Base-by-base conservation (phyloP, 2,329 filamentous ascomycete genomes). In the Cercospora nicotianae region DNA sequence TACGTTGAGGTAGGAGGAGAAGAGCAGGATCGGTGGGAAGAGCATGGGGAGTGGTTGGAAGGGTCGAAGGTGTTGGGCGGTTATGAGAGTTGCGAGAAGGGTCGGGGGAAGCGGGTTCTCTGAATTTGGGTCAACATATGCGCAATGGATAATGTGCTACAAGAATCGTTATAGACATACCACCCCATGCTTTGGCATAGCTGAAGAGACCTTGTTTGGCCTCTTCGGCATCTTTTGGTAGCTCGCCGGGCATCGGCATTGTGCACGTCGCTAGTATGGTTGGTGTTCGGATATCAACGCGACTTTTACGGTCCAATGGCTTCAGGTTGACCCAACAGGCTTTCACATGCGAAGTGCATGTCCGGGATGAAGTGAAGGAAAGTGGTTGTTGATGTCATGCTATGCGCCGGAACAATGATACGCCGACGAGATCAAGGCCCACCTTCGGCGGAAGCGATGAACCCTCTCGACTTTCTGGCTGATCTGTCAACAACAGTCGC, bases 1-100 rank as follows among this genome's bases (percentile, higher is more conserved):
- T 31, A 91, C 75, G 75, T 90, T 91, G 55, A 90, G 80, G 75
- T 91, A 91, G 66, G 86, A 86, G 62, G 85, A 86, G 80, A 90
- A 89, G 67, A 91, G 83, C 3, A 91, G 82, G 65, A 89, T 80
- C 2, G 89, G 88, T 4, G 89, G 86, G 76, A 91, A 91, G 70
- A 89, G 78, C 85, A 91, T 88, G 3, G 89, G 89, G 0, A 91
- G 81, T 6, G 83, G 75, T 76, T 89, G 88, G 78, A 89, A 87
- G 7, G 89, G 89, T n/a, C 87, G 87, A 53, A 86, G 81, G 80
- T 90, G 87, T 73, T 90, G 87, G 10, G 88, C 87, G 48, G 88
- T 85, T 72, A 91, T 86, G 53, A 91, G 81, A 8, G 88, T 89
- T 66, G 89, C 89, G 53, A 90, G 85, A 12, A 89, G 78, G 10